Conservation (phyloP, 1,284 basidiomycete species). For the Ceraceosorus guamensis region DNA sequence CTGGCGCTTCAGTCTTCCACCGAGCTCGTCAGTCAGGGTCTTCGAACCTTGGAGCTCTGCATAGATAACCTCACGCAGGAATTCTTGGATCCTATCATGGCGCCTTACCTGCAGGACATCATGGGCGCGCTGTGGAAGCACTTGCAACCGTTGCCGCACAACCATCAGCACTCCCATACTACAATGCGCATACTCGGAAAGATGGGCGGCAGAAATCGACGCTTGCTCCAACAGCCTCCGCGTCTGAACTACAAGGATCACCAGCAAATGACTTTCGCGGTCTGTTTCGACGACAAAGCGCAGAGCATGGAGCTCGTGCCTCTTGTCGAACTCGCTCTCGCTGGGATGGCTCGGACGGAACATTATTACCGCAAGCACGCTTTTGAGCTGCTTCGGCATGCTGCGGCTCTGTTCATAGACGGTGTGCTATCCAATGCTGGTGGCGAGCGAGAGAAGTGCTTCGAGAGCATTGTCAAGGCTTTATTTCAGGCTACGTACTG, state of each 20-base stretch:
- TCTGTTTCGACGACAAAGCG: conserved; percentile 2
- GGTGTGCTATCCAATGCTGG: conserved; percentile 55
- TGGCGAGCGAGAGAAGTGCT: conserved; percentile 68
- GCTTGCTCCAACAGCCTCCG: conserved; percentile 69
- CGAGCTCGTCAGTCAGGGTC: conserved; percentile 88
- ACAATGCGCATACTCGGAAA: conserved; percentile 96
- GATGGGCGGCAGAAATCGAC: conserved; percentile 87
- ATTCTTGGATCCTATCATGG: conserved; percentile 94
- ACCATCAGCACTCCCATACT: conserved; percentile 84
- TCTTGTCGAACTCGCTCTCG: conserved; percentile 65
- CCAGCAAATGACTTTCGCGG: conserved; percentile 3
- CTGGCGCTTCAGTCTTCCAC: conserved; percentile 71
- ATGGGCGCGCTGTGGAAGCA: conserved; percentile 67
- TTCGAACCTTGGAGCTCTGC: conserved; percentile 95
- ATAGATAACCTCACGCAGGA: conserved; percentile 98
- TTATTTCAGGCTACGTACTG: conserved; percentile 69
- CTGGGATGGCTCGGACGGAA: conserved; percentile 60
- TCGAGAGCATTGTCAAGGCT: conserved; percentile 62
- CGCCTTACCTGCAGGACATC: conserved; percentile 67
- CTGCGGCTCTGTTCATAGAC: conserved; percentile 65
- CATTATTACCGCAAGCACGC: conserved; percentile 65
- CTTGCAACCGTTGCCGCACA: conserved; percentile 81
- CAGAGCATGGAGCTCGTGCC: conserved; percentile 67
- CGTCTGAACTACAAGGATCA: conserved; percentile 58
- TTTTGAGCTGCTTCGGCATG: conserved; percentile 70